Percentiles rank a stretch among this genome's conserved stretches.
phyloP scores from a whole-genome alignment of 179 eudicot genomes.

The Silene noctiflora region DNA sequence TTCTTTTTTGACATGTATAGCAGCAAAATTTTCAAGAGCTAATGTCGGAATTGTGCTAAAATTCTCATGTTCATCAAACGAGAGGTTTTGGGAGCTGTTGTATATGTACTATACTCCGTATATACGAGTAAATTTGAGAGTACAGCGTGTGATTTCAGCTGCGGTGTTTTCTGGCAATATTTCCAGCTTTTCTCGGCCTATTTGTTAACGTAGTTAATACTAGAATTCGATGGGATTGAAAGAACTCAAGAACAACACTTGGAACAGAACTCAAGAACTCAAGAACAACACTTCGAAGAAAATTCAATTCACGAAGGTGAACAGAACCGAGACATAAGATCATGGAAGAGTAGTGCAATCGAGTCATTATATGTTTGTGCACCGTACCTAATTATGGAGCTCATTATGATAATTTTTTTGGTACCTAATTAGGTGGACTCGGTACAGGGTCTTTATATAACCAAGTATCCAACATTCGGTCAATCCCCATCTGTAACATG shows the following conservation, averaged over 20 bases:
- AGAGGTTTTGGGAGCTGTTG: conserved; percentile 26
- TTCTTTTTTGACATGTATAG: conserved; percentile 7
- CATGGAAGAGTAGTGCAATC: too few relatives aligned
- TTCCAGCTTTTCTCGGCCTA: neutral
- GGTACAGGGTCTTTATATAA: too few relatives aligned
- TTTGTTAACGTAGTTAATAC: too few relatives aligned
- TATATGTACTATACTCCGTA: conserved; percentile 30
- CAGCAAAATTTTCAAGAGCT: conserved; percentile 27
- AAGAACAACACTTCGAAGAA: neutral
- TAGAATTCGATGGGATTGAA: neutral
- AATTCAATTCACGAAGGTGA: too few relatives aligned
- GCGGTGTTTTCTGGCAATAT: neutral
- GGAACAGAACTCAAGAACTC: neutral
- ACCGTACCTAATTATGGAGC: too few relatives aligned
- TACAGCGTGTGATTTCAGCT: conserved; percentile 29
- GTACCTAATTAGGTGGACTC: too few relatives aligned
- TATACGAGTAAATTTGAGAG: conserved; percentile 30
- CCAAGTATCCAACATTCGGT: too few relatives aligned
- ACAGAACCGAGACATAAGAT: too few relatives aligned
- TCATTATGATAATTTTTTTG: too few relatives aligned
- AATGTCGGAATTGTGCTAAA: neutral
- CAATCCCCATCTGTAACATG: too few relatives aligned
- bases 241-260: neutral
- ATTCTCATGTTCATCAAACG: conserved; percentile 26
- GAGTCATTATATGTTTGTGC: too few relatives aligned